A percentile compares a stretch with the other conserved stretches of the same genome.
These are phyloP conservation scores for Suillus ampliporus DNA, from an alignment of 768 basidiomycete species.

Conservation along the genomic window DNA sequence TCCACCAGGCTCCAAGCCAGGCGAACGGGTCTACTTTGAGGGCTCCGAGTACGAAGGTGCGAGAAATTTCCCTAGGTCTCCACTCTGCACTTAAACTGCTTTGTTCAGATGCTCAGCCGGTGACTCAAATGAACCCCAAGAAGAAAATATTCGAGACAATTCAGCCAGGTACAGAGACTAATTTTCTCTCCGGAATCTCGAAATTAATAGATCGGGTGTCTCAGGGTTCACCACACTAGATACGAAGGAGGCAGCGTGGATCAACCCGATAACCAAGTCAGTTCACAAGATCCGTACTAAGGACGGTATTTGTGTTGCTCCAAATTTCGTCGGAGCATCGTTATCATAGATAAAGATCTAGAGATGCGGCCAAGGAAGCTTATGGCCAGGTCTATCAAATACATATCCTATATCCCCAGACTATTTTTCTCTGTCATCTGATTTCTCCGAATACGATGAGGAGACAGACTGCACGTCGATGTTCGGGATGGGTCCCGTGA, in stretches of 20 bases:
- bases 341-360: conserved; percentile 64
- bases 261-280: conserved; percentile 79
- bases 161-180: conserved; percentile 69
- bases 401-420: background rate
- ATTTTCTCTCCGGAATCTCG: conserved; percentile 8
- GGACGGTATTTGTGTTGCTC: conserved; percentile 80
- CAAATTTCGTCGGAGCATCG: conserved; percentile 87
- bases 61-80: conserved; percentile 24
- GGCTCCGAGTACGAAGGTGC: conserved; percentile 84
- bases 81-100: conserved; percentile 9
- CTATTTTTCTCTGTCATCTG: conserved; percentile 7
- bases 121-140: conserved; percentile 93
- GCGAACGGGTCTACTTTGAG: conserved; percentile 95
- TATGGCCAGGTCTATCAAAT: background rate
- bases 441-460: conserved; percentile 14
- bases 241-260: conserved; percentile 89
- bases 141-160: conserved; percentile 99
- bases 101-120: conserved; percentile 60
- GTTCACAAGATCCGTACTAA: conserved; percentile 88
- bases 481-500: conserved; percentile 40
- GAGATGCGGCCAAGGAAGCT: background rate
- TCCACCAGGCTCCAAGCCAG: conserved; percentile 83
- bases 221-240: conserved; percentile 89
- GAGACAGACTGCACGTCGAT: conserved; percentile 18
- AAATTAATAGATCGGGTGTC: conserved; percentile 9